A percentile compares a stretch with the other conserved stretches of the same genome.
These are phyloP conservation scores for Picea mariana DNA, from an alignment of 83 land plant genomes.

Conservation along the genomic window DNA sequence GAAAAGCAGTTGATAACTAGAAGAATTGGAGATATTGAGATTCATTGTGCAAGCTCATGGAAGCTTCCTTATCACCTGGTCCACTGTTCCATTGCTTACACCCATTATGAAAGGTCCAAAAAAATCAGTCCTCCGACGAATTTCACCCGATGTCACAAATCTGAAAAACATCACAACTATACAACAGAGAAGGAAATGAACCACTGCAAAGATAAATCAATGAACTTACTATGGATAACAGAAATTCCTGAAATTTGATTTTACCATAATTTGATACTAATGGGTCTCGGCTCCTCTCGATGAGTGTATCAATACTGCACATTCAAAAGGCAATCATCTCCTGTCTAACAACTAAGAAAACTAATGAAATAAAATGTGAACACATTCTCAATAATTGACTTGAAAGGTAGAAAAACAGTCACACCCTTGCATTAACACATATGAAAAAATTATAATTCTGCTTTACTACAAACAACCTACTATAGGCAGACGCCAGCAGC, in stretches of 20 bases:
- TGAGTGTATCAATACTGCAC: constrained; percentile 74
- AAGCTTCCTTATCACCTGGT: constrained; percentile 55
- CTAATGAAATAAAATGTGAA: not conserved
- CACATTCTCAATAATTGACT: not conserved
- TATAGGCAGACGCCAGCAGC: not conserved
- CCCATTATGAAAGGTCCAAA: constrained; percentile 90
- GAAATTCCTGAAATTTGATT: constrained; percentile 15
- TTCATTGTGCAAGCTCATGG: not conserved
- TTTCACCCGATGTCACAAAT: constrained; percentile 94
- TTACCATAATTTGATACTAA: constrained; percentile 90
- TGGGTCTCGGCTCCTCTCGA: constrained; percentile 73
- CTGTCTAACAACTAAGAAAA: not conserved
- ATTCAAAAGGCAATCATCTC: not conserved
- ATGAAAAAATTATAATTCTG: not conserved
- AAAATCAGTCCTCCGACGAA: constrained; percentile 79
- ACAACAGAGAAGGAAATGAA: constrained; percentile 7
- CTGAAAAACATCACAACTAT: constrained; percentile 98
- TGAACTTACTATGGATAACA: not conserved
- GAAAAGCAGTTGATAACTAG: not conserved
- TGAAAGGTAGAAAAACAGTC: not conserved
- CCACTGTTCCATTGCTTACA: constrained; percentile 57
- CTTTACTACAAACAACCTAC: not conserved
- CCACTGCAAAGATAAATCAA: constrained; percentile 8
- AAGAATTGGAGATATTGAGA: not conserved
- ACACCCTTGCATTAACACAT: not conserved